phyloP scores from a whole-genome alignment of 2,329 filamentous ascomycete genomes.

The Mycosphaerella sp. region DNA sequence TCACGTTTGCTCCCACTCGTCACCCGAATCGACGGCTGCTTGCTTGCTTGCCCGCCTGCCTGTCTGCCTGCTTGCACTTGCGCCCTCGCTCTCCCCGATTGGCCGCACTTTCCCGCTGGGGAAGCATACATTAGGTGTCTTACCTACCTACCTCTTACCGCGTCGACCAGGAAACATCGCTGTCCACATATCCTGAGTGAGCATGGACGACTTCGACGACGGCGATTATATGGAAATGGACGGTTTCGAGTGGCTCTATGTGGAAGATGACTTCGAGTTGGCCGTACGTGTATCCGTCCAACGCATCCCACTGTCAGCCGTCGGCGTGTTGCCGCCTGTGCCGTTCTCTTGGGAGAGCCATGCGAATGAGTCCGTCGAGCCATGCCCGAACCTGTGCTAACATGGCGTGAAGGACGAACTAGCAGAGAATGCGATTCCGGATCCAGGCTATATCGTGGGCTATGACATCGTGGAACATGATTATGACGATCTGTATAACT shows the following conservation, averaged over 20 bases:
- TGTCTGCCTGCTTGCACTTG: neutral
- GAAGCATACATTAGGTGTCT: neutral
- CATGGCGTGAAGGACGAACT: slow-evolving; percentile 41
- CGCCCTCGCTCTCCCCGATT: neutral
- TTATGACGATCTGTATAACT: slow-evolving; percentile 45
- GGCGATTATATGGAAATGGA: slow-evolving; percentile 36
- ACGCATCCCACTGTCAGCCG: slow-evolving; percentile 6
- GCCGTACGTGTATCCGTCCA: slow-evolving; percentile 30
- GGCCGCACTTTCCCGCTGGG: neutral
- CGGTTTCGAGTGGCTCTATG: slow-evolving; percentile 38
- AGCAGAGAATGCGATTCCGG: slow-evolving; percentile 43
- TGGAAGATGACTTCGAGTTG: slow-evolving; percentile 40
- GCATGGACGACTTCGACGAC: slow-evolving; percentile 34
- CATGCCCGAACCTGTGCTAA: neutral
- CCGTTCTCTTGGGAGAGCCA: neutral
- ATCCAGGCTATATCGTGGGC: slow-evolving; percentile 36
- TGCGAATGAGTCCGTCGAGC: neutral
- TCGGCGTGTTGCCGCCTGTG: slow-evolving; percentile 11
- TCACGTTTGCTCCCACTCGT: neutral
- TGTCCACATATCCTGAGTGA: slow-evolving; percentile 2
- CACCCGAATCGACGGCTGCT: neutral
- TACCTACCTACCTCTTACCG: neutral
- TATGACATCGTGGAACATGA: slow-evolving; percentile 32
- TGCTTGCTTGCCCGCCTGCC: neutral
- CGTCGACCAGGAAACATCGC: neutral